Percentiles rank a stretch among this genome's conserved stretches.
Evolutionary conservation across 805 yeast species (phyloP).

Genomic region (Candida koratica): DNA sequence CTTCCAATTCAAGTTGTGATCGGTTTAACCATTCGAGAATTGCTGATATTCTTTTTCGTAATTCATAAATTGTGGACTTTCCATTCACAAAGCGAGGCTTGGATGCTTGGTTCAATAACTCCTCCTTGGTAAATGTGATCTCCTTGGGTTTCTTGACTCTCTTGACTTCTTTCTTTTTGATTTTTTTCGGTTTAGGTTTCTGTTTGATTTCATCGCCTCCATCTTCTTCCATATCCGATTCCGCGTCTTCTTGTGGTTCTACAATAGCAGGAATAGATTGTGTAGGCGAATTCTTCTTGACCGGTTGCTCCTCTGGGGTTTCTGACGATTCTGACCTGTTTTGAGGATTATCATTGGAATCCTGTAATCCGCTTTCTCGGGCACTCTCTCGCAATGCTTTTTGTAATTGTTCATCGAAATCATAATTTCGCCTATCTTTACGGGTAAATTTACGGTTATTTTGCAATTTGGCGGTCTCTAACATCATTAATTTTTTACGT

Average conservation of each 20-base stretch:
- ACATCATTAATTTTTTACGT: conserved; percentile 30
- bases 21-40: conserved; percentile 87
- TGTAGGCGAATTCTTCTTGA: conserved; percentile 10
- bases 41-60: conserved; percentile 84
- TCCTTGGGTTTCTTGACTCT: conserved; percentile 13
- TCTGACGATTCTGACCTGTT: not conserved
- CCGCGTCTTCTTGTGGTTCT: conserved; percentile 11
- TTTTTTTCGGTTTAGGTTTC: conserved; percentile 15
- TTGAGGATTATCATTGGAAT: not conserved
- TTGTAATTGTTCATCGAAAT: conserved; percentile 41
- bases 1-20: conserved; percentile 76
- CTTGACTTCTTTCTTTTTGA: conserved; percentile 15
- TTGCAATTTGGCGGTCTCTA: conserved; percentile 16
- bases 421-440: conserved; percentile 32
- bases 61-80: conserved; percentile 70
- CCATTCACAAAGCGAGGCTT: conserved; percentile 82
- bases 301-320: not conserved
- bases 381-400: conserved; percentile 57
- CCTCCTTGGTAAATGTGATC: conserved; percentile 29
- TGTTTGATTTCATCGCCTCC: conserved; percentile 14
- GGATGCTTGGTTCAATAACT: conserved; percentile 64
- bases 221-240: conserved; percentile 16
- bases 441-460: conserved; percentile 18
- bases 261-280: not conserved
- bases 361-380: conserved; percentile 2